Conservation (phyloP, 306 rosid genomes). For the Urtica urens region DNA sequence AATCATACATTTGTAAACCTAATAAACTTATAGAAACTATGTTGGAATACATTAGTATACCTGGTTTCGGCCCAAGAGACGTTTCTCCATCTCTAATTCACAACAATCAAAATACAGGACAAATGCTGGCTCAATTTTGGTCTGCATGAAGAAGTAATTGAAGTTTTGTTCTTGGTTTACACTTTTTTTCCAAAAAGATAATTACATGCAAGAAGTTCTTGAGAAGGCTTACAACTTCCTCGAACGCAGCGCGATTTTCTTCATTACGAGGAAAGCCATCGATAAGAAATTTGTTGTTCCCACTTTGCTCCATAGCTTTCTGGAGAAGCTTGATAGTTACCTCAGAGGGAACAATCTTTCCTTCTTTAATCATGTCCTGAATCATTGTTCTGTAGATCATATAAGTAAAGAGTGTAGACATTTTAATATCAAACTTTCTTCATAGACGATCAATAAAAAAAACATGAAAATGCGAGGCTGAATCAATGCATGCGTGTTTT, state of each 20-base stretch:
- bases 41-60: conserved; percentile 17
- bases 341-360: conserved; percentile 90
- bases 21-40: background rate
- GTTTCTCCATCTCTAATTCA: conserved; percentile 86
- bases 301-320: conserved; percentile 60
- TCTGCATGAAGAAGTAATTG: conserved; percentile 43
- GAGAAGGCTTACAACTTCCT: conserved; percentile 51
- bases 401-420: conserved; percentile 16
- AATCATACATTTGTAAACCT: background rate
- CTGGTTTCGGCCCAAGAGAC: conserved; percentile 83
- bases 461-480: background rate
- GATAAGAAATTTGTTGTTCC: conserved; percentile 84
- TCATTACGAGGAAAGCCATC: conserved; percentile 99
- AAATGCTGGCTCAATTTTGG: conserved; percentile 71
- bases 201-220: background rate
- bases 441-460: background rate
- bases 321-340: conserved; percentile 91
- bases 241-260: conserved; percentile 99
- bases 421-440: background rate
- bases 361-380: conserved; percentile 87
- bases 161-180: background rate
- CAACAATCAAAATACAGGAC: conserved; percentile 81
- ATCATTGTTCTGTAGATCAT: conserved; percentile 71
- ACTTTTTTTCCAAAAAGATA: background rate
- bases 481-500: too few species aligned